phyloP scores from a whole-genome alignment of 192 early-diverging fungal species.

The Coemansia sp. region DNA sequence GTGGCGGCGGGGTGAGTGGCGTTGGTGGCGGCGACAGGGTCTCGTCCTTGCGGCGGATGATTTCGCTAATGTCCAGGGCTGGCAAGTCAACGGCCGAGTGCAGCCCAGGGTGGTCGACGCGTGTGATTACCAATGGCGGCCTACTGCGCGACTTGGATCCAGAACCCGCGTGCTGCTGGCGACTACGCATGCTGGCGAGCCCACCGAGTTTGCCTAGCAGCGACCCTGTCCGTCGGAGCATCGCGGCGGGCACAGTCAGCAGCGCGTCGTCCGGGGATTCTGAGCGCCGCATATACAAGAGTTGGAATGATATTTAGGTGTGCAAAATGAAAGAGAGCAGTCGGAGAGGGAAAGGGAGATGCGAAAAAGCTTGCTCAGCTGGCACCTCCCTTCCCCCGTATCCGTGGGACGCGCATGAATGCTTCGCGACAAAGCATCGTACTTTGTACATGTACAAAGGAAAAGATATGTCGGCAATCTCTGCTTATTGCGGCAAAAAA shows the following conservation, averaged over 20 bases:
- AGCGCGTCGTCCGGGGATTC: background rate
- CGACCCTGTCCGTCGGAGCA: conserved; percentile 1
- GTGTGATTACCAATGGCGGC: conserved; percentile 18
- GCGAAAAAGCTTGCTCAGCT: background rate
- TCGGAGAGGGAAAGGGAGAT: background rate
- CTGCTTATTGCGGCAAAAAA: background rate
- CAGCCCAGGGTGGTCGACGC: conserved; percentile 20
- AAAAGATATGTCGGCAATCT: background rate
- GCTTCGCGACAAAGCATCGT: background rate
- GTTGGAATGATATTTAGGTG: background rate
- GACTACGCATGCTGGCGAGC: background rate
- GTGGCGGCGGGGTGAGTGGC: conserved; percentile 11
- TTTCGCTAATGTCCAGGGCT: conserved; percentile 33
- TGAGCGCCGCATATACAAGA: conserved; percentile 3
- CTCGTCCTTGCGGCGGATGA: conserved; percentile 36
- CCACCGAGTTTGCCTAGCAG: conserved; percentile 10
- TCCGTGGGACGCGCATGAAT: background rate
- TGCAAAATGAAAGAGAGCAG: background rate
- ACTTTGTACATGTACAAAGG: conserved; percentile 4
- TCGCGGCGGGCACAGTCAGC: background rate
- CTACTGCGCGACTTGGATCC: background rate
- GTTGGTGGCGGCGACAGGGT: background rate
- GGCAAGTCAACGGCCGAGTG: conserved; percentile 12
- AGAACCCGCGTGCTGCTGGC: background rate
- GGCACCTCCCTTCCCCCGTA: background rate